Base-by-base conservation (phyloP, 2,329 filamentous ascomycete genomes). In the Penicillium decumbens region DNA sequence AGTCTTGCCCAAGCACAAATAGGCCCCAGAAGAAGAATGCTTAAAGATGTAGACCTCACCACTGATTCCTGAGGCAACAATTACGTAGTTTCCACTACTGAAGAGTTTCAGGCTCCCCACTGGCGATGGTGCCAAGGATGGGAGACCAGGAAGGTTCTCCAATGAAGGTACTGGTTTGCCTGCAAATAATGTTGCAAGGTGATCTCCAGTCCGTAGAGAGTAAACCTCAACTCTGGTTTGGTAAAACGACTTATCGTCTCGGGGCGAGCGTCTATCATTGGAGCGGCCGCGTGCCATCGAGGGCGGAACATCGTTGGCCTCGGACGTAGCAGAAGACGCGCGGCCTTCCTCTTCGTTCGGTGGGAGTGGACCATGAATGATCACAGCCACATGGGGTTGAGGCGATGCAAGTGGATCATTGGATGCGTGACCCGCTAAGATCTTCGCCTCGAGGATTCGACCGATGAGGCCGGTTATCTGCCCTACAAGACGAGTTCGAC, bases 181-280 rank as follows among this genome's bases (percentile, higher is more conserved):
- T 60, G 84, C 80, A 52, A 95, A 84, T 7, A 97, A 75, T 0
- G 88, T 86, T 24, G 84, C 80, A 47, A 96, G 72, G 47, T 82
- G 80, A 53, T 81, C 78, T 60, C 84, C 84, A n/a, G 84, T 88
- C 59, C 81, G 83, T 51, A 97, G 74, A 1, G 91, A 96, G 69
- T 92, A 95, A 0, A 97, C 76, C 59, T 96, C 89, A 5, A 95
- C 89, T 0, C 86, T 85, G 0, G 91, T 96, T 69, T 95, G 90
- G 63, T 92, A 95, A 41, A 61, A 63, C 15, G 54, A 55, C 1
- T 56, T 45, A 8, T 71, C 68, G 5, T 68, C 64, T 43, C 56
- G 65, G 20, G 35, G 60, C 7, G 52, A 39, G 8, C 62, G 62
- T 52, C 53, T 57, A 53, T 55, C 61, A 50, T 39, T 43, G 3